Evolutionary conservation across 1,284 basidiomycete genomes (phyloP).

Genomic region (Wallemia mellicola): DNA sequence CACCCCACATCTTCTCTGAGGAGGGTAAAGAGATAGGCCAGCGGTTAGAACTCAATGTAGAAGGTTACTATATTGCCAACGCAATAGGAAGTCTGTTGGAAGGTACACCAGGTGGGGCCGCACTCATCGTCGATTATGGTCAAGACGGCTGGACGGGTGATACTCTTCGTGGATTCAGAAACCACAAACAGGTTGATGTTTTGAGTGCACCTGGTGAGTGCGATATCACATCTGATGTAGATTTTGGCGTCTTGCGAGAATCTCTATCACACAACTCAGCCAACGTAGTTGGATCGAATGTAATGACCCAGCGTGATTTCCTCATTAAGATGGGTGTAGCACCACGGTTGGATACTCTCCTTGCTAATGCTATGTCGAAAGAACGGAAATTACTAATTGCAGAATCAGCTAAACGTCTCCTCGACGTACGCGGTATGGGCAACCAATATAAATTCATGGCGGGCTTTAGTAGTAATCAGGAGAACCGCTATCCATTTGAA

Average conservation of each 20-base stretch:
- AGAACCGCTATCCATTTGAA: background rate
- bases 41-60: constrained; percentile 6
- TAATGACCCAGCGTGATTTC: constrained; percentile 34
- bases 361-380: constrained; percentile 21
- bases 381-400: constrained; percentile 21
- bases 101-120: constrained; percentile 29
- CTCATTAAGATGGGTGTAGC: constrained; percentile 36
- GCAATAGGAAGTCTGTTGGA: background rate
- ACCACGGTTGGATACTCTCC: constrained; percentile 27
- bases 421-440: constrained; percentile 26
- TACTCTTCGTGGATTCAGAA: constrained; percentile 38
- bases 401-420: constrained; percentile 20
- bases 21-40: constrained; percentile 5
- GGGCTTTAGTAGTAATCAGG: background rate
- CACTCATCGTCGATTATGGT: constrained; percentile 74
- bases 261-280: constrained; percentile 33
- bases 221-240: constrained; percentile 84
- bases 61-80: background rate
- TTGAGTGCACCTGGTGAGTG: constrained; percentile 60
- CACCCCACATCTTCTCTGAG: constrained; percentile 6
- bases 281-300: background rate
- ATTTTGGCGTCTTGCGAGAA: constrained; percentile 65
- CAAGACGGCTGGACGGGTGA: constrained; percentile 20
- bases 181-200: constrained; percentile 57
- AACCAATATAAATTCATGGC: constrained; percentile 25